These are phyloP conservation scores for Candida vaughaniae DNA, from an alignment of 805 yeast genomes.

Conservation along the genomic window DNA sequence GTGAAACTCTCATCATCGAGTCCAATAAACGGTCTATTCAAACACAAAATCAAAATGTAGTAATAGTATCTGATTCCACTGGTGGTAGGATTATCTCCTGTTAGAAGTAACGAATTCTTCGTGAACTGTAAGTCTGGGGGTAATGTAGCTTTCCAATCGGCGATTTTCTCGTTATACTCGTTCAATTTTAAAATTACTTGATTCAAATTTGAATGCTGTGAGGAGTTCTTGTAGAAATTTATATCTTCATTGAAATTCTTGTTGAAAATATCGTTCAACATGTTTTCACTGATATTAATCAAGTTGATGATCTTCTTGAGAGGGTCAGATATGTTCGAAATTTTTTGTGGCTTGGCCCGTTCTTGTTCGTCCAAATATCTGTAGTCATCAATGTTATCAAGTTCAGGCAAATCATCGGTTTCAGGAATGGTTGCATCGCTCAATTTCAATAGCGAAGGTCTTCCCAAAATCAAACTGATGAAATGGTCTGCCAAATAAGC, in stretches of 20 bases:
- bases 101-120: constrained; percentile 32
- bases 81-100: constrained; percentile 53
- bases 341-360: constrained; percentile 16
- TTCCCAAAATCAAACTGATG: constrained; percentile 56
- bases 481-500: constrained; percentile 64
- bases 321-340: constrained; percentile 43
- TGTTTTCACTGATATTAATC: constrained; percentile 44
- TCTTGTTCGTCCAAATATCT: constrained; percentile 33
- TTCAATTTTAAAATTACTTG: constrained; percentile 37
- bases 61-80: constrained; percentile 56
- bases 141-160: constrained; percentile 50
- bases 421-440: constrained; percentile 62
- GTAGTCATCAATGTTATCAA: constrained; percentile 62
- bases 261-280: constrained; percentile 45
- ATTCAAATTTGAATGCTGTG: constrained; percentile 42
- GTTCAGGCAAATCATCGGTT: constrained; percentile 57
- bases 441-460: constrained; percentile 55
- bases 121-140: constrained; percentile 54
- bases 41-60: constrained; percentile 56
- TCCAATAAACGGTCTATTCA: constrained; percentile 60
- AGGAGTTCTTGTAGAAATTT: constrained; percentile 16
- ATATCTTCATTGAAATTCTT: constrained; percentile 31
- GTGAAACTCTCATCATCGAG: constrained; percentile 24
- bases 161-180: constrained; percentile 50
- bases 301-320: constrained; percentile 42